Conservation (phyloP, 139 green algal species). For the Tetraselmis striata region DNA sequence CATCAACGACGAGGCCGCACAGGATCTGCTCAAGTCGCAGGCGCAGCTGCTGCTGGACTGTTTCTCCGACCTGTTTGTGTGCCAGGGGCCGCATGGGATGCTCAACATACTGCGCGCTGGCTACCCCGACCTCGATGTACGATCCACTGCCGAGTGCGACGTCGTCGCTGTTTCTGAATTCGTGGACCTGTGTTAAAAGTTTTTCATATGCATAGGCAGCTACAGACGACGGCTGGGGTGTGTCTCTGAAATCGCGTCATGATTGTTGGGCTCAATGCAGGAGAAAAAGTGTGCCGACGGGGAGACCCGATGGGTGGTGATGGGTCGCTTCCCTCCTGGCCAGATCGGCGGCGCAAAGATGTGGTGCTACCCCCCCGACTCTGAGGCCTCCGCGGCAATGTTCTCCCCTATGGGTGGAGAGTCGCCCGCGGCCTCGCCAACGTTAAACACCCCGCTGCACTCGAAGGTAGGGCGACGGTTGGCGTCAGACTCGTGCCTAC, state of each 20-base stretch:
- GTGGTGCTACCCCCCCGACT: neutral
- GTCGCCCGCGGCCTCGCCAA: neutral
- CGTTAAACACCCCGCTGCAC: neutral
- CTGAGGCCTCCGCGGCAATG: neutral
- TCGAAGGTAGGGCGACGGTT: too few relatives aligned
- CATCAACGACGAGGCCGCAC: neutral
- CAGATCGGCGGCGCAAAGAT: neutral
- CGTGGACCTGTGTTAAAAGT: too few relatives aligned
- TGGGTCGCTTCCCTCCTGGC: neutral
- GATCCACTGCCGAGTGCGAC: too few relatives aligned
- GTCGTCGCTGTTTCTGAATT: too few relatives aligned
- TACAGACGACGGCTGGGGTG: too few relatives aligned
- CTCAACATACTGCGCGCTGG: neutral
- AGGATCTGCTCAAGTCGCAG: neutral
- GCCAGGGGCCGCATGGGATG: neutral
- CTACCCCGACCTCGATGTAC: neutral
- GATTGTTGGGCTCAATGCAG: too few relatives aligned
- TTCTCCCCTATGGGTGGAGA: neutral
- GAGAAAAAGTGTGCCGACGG: too few relatives aligned
- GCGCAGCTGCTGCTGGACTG: neutral
- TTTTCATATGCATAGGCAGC: too few relatives aligned
- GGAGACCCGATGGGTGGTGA: neutral
- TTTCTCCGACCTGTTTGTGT: neutral
- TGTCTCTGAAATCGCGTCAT: too few relatives aligned
- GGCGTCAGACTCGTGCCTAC: too few relatives aligned